phyloP scores from a whole-genome alignment of 1,284 basidiomycete genomes.

The Cryptococcus sp. region DNA sequence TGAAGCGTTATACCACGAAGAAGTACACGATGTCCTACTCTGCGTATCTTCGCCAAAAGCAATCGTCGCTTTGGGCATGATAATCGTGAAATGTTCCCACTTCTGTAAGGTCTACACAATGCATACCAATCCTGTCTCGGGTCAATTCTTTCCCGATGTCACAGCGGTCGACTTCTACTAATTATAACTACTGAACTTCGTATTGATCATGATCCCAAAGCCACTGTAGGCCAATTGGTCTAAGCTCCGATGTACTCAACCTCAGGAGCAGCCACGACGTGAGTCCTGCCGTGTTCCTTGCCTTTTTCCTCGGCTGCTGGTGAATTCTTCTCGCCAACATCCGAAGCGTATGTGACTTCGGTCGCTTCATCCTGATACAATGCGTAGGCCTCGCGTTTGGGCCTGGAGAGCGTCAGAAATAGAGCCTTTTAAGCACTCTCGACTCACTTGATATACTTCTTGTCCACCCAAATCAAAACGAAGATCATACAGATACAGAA shows the following conservation, averaged over 20 bases:
- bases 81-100: too few species aligned
- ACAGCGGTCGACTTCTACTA: too few species aligned
- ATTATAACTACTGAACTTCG: too few species aligned
- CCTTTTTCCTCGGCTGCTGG: neutral
- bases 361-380: too few species aligned
- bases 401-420: neutral
- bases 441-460: constrained; percentile 5
- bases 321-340: neutral
- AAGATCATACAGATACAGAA: constrained; percentile 7
- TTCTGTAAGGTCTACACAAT: too few species aligned
- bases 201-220: too few species aligned
- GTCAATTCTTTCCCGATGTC: too few species aligned
- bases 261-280: neutral
- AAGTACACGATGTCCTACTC: neutral
- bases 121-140: too few species aligned
- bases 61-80: too few species aligned
- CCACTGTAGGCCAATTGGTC: too few species aligned
- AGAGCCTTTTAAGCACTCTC: neutral
- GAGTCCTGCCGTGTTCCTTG: neutral
- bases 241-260: neutral
- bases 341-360: too few species aligned
- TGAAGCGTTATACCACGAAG: neutral
- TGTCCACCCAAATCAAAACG: neutral
- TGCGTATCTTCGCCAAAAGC: too few species aligned
- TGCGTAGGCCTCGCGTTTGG: neutral